Conservation (phyloP, 305 asterid species). For the Rubia balearica region DNA sequence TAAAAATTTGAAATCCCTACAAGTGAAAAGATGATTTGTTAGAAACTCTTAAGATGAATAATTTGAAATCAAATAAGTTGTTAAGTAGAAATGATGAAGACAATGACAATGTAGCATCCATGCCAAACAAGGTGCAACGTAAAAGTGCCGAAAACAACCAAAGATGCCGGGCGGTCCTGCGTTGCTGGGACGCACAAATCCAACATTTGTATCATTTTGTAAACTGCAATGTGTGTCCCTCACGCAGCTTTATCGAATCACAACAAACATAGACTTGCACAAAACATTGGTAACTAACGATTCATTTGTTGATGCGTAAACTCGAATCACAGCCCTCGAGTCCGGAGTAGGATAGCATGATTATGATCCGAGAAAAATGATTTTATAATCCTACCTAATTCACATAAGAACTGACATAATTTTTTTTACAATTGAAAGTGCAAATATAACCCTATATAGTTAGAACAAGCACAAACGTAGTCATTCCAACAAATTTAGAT, state of each 20-base stretch:
- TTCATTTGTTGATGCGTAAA: neutral
- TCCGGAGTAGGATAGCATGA: neutral
- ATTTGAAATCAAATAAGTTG: neutral
- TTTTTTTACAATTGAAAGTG: too few relatives aligned
- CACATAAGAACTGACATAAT: too few relatives aligned
- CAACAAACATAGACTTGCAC: neutral
- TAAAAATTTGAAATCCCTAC: too few relatives aligned
- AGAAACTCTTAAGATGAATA: neutral
- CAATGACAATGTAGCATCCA: conserved; percentile 11
- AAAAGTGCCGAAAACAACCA: neutral
- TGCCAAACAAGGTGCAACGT: conserved; percentile 13
- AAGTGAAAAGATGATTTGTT: neutral
- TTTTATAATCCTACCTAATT: too few relatives aligned
- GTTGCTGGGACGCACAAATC: neutral
- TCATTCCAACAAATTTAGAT: too few relatives aligned
- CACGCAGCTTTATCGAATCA: neutral
- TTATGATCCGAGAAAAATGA: too few relatives aligned
- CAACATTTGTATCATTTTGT: neutral
- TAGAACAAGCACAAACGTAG: too few relatives aligned
- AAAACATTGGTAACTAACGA: neutral
- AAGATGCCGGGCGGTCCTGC: neutral
- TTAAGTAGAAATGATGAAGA: neutral
- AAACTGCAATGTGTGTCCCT: neutral
- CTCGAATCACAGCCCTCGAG: neutral
- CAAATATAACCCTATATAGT: too few relatives aligned